These are phyloP conservation scores for Neonectria hederae DNA, from an alignment of 2,329 filamentous ascomycete species.

Conservation along the genomic window DNA sequence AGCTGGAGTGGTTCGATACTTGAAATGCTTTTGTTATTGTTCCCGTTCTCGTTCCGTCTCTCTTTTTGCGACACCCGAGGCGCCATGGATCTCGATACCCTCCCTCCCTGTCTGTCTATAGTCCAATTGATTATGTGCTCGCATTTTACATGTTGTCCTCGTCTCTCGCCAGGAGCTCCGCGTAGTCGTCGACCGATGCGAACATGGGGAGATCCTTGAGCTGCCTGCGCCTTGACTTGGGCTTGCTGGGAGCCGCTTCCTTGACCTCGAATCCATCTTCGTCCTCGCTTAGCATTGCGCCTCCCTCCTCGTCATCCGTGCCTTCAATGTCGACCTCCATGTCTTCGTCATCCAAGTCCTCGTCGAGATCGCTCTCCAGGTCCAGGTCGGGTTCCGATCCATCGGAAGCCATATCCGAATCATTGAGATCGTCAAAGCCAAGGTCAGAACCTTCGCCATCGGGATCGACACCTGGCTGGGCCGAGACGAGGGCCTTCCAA, in stretches of 20 bases:
- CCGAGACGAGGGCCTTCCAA: constrained; percentile 89
- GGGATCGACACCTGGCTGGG: constrained; percentile 70
- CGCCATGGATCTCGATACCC: constrained; percentile 31
- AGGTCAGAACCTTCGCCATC: constrained; percentile 61
- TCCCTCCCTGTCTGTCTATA: constrained; percentile 28
- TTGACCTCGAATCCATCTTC: constrained; percentile 65
- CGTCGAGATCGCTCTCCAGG: constrained; percentile 55
- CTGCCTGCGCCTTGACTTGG: constrained; percentile 76
- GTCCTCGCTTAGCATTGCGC: constrained; percentile 52
- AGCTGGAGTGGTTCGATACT: constrained; percentile 72
- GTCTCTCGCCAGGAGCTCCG: constrained; percentile 80
- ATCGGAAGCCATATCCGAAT: constrained; percentile 59
- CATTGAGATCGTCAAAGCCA: constrained; percentile 60
- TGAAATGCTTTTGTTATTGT: constrained; percentile 9
- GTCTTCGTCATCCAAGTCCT: constrained; percentile 54
- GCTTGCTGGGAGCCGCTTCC: constrained; percentile 64
- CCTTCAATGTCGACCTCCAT: constrained; percentile 51
- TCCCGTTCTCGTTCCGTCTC: background rate
- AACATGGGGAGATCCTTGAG: constrained; percentile 92
- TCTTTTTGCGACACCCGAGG: constrained; percentile 17
- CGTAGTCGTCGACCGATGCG: constrained; percentile 93
- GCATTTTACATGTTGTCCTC: constrained; percentile 57
- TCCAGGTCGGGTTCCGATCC: constrained; percentile 50
- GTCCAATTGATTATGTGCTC: constrained; percentile 25
- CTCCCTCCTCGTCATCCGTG: constrained; percentile 55